Conservation (phyloP, 2,329 filamentous ascomycete genomes). For the Setomelanomma holmii region DNA sequence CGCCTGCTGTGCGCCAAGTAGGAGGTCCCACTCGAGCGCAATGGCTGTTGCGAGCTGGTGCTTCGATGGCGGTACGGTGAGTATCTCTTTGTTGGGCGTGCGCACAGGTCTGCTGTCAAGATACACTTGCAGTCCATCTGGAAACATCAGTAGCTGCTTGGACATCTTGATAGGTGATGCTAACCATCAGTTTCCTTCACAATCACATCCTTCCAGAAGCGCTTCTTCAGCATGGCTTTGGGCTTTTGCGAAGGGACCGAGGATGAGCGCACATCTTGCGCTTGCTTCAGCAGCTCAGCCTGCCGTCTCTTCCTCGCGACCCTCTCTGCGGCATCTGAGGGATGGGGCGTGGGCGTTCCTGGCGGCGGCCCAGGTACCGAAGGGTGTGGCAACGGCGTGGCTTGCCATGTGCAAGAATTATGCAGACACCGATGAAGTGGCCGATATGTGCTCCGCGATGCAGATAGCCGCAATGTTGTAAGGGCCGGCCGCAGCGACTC, state of each 20-base stretch:
- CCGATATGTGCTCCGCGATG: slow-evolving; percentile 21
- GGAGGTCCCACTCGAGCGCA: slow-evolving; percentile 90
- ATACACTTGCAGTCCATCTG: slow-evolving; percentile 65
- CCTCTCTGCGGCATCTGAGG: slow-evolving; percentile 57
- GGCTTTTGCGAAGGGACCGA: slow-evolving; percentile 50
- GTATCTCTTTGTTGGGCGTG: slow-evolving; percentile 73
- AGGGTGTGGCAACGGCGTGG: slow-evolving; percentile 63
- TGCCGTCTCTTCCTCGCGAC: slow-evolving; percentile 59
- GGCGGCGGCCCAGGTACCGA: slow-evolving; percentile 68
- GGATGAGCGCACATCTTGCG: slow-evolving; percentile 52
- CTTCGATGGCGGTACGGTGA: slow-evolving; percentile 77
- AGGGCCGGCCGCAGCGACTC: slow-evolving; percentile 40
- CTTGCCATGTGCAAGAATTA: slow-evolving; percentile 52
- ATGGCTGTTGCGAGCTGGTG: slow-evolving; percentile 83
- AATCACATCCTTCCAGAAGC: slow-evolving; percentile 88
- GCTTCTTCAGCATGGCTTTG: slow-evolving; percentile 64
- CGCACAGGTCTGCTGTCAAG: slow-evolving; percentile 83
- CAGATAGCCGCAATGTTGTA: slow-evolving; percentile 23
- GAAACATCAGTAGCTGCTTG: background rate
- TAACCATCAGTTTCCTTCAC: slow-evolving; percentile 66
- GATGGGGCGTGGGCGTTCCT: slow-evolving; percentile 59
- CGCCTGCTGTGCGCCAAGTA: slow-evolving; percentile 82
- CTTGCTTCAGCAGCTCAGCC: slow-evolving; percentile 56
- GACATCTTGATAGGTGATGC: background rate
- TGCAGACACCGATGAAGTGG: slow-evolving; percentile 50